These are phyloP conservation scores for Candida glucosophila DNA, from an alignment of 1,139 yeast species.

Conservation along the genomic window DNA sequence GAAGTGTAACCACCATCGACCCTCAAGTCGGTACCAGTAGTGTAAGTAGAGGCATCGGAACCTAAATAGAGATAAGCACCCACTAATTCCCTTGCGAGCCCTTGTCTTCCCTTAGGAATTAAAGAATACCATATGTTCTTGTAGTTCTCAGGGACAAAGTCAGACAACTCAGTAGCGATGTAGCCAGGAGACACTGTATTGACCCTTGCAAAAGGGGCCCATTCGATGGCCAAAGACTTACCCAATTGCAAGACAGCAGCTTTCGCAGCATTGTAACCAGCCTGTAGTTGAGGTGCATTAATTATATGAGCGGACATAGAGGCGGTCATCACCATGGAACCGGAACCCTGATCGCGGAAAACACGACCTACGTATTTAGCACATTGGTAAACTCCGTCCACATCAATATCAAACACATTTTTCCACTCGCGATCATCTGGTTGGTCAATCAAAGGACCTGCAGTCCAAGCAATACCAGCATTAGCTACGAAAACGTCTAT, in stretches of 20 bases:
- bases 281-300: constrained; percentile 46
- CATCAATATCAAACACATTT: constrained; percentile 41
- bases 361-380: constrained; percentile 46
- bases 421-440: constrained; percentile 42
- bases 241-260: constrained; percentile 51
- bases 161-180: constrained; percentile 12
- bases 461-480: constrained; percentile 80
- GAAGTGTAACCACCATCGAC: constrained; percentile 26
- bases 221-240: constrained; percentile 45
- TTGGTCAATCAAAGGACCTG: constrained; percentile 58
- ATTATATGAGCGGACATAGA: constrained; percentile 54
- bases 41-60: constrained; percentile 12
- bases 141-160: constrained; percentile 2
- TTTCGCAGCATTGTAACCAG: constrained; percentile 51
- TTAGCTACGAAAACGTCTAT: constrained; percentile 80
- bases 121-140: constrained; percentile 3
- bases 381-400: constrained; percentile 52
- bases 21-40: constrained; percentile 20
- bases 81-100: constrained; percentile 11
- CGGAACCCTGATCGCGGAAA: constrained; percentile 37
- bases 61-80: constrained; percentile 15
- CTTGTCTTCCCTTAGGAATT: constrained; percentile 15
- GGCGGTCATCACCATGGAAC: constrained; percentile 55
- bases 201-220: constrained; percentile 47
- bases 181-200: constrained; percentile 53